Conservation (phyloP, 2,329 filamentous ascomycete species). For the Cyphellophora europaea region DNA sequence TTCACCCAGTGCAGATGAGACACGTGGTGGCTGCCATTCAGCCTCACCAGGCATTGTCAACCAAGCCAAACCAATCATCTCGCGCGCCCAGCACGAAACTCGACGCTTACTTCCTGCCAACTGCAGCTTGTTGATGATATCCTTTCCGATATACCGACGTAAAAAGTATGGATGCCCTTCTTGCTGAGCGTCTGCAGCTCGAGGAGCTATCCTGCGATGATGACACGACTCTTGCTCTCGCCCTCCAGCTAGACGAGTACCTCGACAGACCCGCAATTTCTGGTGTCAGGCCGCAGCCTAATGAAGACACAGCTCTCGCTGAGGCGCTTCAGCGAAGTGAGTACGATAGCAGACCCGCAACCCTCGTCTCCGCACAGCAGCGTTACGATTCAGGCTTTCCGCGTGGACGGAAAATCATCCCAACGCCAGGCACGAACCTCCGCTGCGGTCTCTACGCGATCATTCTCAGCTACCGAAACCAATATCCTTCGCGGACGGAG, state of each 20-base stretch:
- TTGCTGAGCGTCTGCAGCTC: conserved; percentile 20
- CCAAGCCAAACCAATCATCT: too few relatives aligned
- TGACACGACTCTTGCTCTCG: background rate
- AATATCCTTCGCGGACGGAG: background rate
- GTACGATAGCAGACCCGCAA: background rate
- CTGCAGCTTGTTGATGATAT: too few relatives aligned
- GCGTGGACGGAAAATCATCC: background rate
- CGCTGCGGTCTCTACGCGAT: background rate
- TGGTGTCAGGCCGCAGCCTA: too few relatives aligned
- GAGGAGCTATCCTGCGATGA: conserved; percentile 27
- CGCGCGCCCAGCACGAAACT: too few relatives aligned
- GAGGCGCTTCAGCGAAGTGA: background rate
- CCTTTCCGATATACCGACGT: too few relatives aligned
- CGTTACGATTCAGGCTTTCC: background rate
- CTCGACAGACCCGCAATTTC: too few relatives aligned
- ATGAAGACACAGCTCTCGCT: background rate
- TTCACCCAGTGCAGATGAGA: too few relatives aligned
- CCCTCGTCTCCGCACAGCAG: background rate
- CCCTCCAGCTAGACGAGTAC: background rate
- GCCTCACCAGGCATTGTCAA: too few relatives aligned
- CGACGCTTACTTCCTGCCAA: too few relatives aligned
- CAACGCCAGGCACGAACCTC: background rate
- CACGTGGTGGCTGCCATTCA: too few relatives aligned
- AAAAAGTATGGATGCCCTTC: too few relatives aligned
- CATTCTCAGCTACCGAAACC: background rate